These are phyloP conservation scores for Heterobasidion parviporum DNA, from an alignment of 1,284 basidiomycete species.

Conservation along the genomic window DNA sequence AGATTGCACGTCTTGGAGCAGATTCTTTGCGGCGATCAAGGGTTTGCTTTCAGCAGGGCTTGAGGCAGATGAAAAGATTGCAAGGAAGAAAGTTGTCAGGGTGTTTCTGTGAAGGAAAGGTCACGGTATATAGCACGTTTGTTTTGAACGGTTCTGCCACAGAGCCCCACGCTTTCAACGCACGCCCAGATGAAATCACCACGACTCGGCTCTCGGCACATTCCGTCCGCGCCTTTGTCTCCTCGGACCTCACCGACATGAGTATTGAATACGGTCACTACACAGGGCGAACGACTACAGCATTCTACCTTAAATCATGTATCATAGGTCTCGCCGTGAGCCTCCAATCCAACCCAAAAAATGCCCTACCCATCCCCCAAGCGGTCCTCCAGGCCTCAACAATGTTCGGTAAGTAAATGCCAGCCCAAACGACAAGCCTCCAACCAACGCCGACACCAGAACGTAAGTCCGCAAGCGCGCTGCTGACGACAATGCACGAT, in stretches of 20 bases:
- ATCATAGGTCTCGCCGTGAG: constrained; percentile 18
- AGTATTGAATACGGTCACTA: background rate
- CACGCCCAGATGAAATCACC: background rate
- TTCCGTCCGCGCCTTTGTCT: background rate
- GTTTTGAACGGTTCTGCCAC: no score
- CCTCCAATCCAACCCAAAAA: constrained; percentile 53
- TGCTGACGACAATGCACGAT: constrained; percentile 62
- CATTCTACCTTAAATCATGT: constrained; percentile 8
- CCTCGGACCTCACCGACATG: constrained; percentile 1
- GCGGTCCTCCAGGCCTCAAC: constrained; percentile 45
- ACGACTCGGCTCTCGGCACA: constrained; percentile 1
- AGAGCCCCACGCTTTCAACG: constrained; percentile 5
- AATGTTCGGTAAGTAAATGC: constrained; percentile 63
- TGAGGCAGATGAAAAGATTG: background rate
- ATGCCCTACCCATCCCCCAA: constrained; percentile 44
- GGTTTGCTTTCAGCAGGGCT: background rate
- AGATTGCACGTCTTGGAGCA: background rate
- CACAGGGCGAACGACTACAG: no score
- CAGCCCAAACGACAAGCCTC: constrained; percentile 57
- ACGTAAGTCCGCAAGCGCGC: constrained; percentile 62
- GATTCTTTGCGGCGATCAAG: background rate
- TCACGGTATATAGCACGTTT: background rate
- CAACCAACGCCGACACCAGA: constrained; percentile 58
- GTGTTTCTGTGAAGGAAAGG: background rate
- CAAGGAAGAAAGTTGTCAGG: background rate